Percentiles rank a stretch among this genome's conserved stretches.
These are phyloP conservation scores for Colletotrichum navitas DNA, from an alignment of 2,329 filamentous ascomycete genomes.

Conservation along the genomic window DNA sequence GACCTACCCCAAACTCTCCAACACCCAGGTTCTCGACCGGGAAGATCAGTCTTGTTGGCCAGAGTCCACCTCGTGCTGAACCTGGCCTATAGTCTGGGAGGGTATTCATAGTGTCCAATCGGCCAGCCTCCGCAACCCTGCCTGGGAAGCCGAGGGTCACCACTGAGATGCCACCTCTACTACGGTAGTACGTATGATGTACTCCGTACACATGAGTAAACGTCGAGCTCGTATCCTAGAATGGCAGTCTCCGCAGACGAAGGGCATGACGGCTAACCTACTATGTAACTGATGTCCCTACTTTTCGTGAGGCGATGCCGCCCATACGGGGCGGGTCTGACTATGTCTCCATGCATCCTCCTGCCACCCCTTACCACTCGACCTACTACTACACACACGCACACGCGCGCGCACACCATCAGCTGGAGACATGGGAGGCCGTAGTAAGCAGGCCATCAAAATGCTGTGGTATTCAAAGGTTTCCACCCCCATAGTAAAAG, in stretches of 20 bases:
- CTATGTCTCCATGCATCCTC: slow-evolving; percentile 33
- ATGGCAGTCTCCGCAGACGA: slow-evolving; percentile 40
- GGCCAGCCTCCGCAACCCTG: slow-evolving; percentile 41
- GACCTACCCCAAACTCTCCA: background rate
- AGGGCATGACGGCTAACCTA: slow-evolving; percentile 35
- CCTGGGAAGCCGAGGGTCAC: slow-evolving; percentile 21
- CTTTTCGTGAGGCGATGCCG: slow-evolving; percentile 37
- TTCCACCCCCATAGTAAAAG: slow-evolving; percentile 32
- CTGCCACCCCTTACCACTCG: slow-evolving; percentile 28
- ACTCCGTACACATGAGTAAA: slow-evolving; percentile 38
- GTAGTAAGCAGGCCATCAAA: slow-evolving; percentile 1
- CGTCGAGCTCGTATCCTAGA: slow-evolving; percentile 42
- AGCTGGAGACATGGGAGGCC: background rate
- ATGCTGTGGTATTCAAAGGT: slow-evolving; percentile 29
- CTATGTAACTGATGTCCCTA: slow-evolving; percentile 33
- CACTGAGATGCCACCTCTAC: slow-evolving; percentile 36
- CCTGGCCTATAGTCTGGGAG: slow-evolving; percentile 20
- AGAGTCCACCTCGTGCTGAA: slow-evolving; percentile 26
- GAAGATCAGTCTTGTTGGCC: slow-evolving; percentile 39
- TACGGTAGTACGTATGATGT: slow-evolving; percentile 31
- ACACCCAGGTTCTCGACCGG: slow-evolving; percentile 11
- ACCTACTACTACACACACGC: background rate
- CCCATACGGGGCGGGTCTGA: slow-evolving; percentile 34
- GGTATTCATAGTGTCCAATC: slow-evolving; percentile 41
- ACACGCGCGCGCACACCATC: background rate